Conservation (phyloP, 1,284 basidiomycete species). For the Ceratobasidium sp. region DNA sequence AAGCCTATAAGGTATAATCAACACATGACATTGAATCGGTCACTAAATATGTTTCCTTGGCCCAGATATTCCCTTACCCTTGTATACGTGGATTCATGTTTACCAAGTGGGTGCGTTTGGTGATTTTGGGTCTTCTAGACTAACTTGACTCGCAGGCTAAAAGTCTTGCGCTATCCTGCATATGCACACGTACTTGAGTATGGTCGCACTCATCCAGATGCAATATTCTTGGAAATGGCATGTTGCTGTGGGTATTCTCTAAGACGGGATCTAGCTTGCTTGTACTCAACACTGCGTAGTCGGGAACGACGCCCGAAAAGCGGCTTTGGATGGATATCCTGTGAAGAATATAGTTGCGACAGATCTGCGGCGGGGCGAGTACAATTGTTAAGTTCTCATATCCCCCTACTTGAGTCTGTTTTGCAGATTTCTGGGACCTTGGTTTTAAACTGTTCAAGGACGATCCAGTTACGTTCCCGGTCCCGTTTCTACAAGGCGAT, state of each 20-base stretch:
- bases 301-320: conserved; percentile 64
- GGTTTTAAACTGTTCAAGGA: conserved; percentile 58
- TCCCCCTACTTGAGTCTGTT: background rate
- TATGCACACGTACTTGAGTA: conserved; percentile 64
- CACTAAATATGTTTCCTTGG: conserved; percentile 45
- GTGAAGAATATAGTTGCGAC: conserved; percentile 57
- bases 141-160: conserved; percentile 57
- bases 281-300: conserved; percentile 55
- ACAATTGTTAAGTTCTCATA: conserved; percentile 33
- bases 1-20: conserved; percentile 62
- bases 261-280: background rate
- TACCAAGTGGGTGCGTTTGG: conserved; percentile 58
- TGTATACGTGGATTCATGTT: conserved; percentile 64
- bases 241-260: conserved; percentile 65
- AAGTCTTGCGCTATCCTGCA: conserved; percentile 61
- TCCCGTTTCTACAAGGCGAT: conserved; percentile 65
- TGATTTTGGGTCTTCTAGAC: no score
- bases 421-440: conserved; percentile 57
- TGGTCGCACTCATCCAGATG: conserved; percentile 59
- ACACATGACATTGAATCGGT: conserved; percentile 43
- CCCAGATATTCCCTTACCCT: conserved; percentile 60
- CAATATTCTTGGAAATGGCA: conserved; percentile 66
- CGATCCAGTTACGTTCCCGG: conserved; percentile 62
- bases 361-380: conserved; percentile 57
- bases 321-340: conserved; percentile 62